A percentile compares a stretch with the other conserved stretches of the same genome.
Evolutionary conservation across 129 eudicot species (phyloP).

Genomic region (Oenanthe sinensis): DNA sequence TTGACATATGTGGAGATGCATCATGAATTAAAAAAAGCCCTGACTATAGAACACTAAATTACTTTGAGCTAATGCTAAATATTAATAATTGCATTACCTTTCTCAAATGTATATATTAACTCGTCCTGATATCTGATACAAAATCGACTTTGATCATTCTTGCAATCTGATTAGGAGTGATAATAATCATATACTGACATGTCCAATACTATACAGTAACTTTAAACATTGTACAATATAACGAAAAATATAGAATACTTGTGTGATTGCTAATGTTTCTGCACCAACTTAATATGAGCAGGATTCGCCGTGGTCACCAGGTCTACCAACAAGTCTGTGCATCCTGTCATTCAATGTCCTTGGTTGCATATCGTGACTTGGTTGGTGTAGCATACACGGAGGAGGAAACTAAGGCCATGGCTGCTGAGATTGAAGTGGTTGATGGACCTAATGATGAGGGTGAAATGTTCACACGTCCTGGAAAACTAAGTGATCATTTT

Average conservation of each 20-base stretch:
- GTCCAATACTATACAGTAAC: neutral
- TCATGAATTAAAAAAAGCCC: neutral
- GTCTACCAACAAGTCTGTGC: conserved; percentile 82
- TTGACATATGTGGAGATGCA: neutral
- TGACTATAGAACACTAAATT: neutral
- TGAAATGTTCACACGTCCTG: conserved; percentile 57
- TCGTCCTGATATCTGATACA: neutral
- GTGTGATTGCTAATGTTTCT: conserved; percentile 3
- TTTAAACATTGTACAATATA: neutral
- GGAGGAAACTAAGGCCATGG: conserved; percentile 78
- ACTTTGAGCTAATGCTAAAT: neutral
- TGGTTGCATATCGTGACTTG: conserved; percentile 64
- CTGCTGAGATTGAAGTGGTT: conserved; percentile 62
- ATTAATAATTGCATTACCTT: neutral
- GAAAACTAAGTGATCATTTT: conserved; percentile 48
- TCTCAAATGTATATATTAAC: neutral
- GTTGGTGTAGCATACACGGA: conserved; percentile 84
- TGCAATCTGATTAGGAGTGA: neutral
- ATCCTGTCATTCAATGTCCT: conserved; percentile 75
- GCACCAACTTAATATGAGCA: conserved; percentile 17
- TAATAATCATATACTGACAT: neutral
- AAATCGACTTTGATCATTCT: neutral
- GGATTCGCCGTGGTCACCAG: conserved; percentile 83
- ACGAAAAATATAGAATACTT: neutral
- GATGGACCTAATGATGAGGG: conserved; percentile 74